phyloP scores from a whole-genome alignment of 345 rosid species.

The Bretschneidera sinensis region DNA sequence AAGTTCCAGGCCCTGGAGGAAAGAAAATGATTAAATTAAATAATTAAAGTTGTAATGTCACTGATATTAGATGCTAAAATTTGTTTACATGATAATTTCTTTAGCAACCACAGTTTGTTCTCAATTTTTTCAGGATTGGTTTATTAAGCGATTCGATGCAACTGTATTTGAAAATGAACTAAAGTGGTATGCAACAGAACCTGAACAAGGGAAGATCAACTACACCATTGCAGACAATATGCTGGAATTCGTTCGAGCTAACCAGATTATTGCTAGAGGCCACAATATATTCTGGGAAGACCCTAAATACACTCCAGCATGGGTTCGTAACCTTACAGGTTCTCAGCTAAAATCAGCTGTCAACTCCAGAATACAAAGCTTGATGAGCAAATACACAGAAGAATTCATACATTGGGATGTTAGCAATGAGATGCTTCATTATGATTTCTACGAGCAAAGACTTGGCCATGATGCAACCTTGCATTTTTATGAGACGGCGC shows the following conservation, averaged over 20 bases:
- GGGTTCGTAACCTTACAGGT: constrained; percentile 52
- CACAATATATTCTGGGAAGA: constrained; percentile 96
- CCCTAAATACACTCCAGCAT: constrained; percentile 58
- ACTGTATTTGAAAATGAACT: constrained; percentile 88
- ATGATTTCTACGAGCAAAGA: constrained; percentile 61
- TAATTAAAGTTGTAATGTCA: too few species aligned
- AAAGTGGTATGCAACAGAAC: constrained; percentile 92
- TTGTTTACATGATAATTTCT: too few species aligned
- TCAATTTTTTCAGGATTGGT: constrained; percentile 52
- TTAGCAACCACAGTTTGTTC: too few species aligned
- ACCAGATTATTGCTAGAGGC: constrained; percentile 60
- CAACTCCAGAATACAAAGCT: constrained; percentile 52
- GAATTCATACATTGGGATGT: constrained; percentile 85
- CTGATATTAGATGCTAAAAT: too few species aligned
- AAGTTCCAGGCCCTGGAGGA: too few species aligned
- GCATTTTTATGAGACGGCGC: constrained; percentile 56
- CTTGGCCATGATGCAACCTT: constrained; percentile 63
- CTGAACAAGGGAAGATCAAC: constrained; percentile 51
- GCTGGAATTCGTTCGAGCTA: constrained; percentile 55
- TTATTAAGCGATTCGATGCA: constrained; percentile 70
- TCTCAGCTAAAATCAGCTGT: constrained; percentile 51
- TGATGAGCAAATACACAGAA: constrained; percentile 67
- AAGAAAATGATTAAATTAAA: too few species aligned
- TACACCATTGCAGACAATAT: constrained; percentile 62
- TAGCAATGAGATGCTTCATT: constrained; percentile 89